These are phyloP conservation scores for Bruguiera sexangula DNA, from an alignment of 345 rosid genomes.

Conservation along the genomic window DNA sequence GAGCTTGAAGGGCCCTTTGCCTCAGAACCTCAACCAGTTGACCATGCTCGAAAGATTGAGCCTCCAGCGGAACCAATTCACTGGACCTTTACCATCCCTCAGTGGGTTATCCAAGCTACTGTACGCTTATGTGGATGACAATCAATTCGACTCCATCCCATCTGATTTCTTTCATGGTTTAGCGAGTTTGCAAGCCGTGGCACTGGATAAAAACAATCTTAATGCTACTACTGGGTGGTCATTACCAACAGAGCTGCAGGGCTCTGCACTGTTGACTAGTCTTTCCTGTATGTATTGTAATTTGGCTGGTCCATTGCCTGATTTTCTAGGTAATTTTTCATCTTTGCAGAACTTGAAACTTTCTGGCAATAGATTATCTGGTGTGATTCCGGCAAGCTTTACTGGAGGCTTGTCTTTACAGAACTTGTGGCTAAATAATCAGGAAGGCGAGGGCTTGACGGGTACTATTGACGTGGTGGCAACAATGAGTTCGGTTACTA, in stretches of 20 bases:
- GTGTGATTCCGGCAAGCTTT: constrained; percentile 53
- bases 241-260: constrained; percentile 44
- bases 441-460: constrained; percentile 43
- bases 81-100: constrained; percentile 57
- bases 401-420: constrained; percentile 36
- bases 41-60: constrained; percentile 51
- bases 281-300: constrained; percentile 64
- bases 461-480: constrained; percentile 59
- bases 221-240: constrained; percentile 63
- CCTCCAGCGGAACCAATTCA: constrained; percentile 57
- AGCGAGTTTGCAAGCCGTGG: constrained; percentile 43
- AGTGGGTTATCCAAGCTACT: constrained; percentile 47
- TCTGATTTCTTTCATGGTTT: constrained; percentile 55
- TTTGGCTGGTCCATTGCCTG: constrained; percentile 64
- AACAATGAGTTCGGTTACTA: constrained; percentile 43
- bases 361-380: constrained; percentile 48
- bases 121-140: constrained; percentile 52
- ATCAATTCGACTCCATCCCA: constrained; percentile 60
- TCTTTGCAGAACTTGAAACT: constrained; percentile 53
- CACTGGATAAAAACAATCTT: constrained; percentile 56
- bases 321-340: constrained; percentile 50
- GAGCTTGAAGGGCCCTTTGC: constrained; percentile 63
- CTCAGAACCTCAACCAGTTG: constrained; percentile 55
- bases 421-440: constrained; percentile 64
- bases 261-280: constrained; percentile 51